Percentiles rank a stretch among this genome's conserved stretches.
Conservation (phyloP, 176 grass and related monocot genomes). For the Saccharum spontaneum region DNA sequence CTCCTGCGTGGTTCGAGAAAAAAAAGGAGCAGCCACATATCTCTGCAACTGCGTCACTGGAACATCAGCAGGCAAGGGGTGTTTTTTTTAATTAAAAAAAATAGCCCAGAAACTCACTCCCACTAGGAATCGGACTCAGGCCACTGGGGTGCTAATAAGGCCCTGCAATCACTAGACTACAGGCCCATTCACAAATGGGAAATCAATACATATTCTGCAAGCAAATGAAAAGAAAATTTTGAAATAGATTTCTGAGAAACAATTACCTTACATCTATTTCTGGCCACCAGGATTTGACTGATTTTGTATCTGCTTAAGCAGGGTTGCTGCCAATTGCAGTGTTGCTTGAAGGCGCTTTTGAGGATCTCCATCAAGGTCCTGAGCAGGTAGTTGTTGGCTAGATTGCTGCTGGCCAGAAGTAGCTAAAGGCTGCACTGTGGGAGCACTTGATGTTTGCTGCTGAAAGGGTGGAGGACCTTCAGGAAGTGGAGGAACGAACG, state of each 20-base stretch:
- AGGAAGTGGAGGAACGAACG: conserved; percentile 49
- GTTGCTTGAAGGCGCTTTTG: conserved; percentile 90
- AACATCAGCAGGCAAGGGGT: background rate
- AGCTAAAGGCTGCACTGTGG: conserved; percentile 26
- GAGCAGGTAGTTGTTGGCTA: conserved; percentile 43
- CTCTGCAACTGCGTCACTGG: background rate
- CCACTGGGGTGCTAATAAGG: background rate
- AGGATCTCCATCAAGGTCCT: conserved; percentile 60
- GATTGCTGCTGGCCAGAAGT: conserved; percentile 39
- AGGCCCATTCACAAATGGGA: background rate
- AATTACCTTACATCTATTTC: conserved; percentile 50
- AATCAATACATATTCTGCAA: conserved; percentile 3
- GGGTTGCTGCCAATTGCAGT: conserved; percentile 80
- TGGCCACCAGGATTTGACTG: conserved; percentile 67
- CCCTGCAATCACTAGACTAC: background rate
- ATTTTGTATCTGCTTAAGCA: conserved; percentile 91
- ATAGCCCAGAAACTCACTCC: background rate
- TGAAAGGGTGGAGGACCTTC: conserved; percentile 42
- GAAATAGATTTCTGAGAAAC: conserved; percentile 42
- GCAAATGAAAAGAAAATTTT: background rate
- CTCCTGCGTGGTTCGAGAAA: too few relatives aligned
- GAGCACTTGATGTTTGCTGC: conserved; percentile 46
- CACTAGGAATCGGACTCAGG: background rate
- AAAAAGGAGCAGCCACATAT: background rate
- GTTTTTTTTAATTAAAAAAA: background rate